A percentile compares a stretch with the other conserved stretches of the same genome.
phyloP scores from a whole-genome alignment of 225 moss, liverwort and hornwort species.

The Physcomitrellopsis africana region DNA sequence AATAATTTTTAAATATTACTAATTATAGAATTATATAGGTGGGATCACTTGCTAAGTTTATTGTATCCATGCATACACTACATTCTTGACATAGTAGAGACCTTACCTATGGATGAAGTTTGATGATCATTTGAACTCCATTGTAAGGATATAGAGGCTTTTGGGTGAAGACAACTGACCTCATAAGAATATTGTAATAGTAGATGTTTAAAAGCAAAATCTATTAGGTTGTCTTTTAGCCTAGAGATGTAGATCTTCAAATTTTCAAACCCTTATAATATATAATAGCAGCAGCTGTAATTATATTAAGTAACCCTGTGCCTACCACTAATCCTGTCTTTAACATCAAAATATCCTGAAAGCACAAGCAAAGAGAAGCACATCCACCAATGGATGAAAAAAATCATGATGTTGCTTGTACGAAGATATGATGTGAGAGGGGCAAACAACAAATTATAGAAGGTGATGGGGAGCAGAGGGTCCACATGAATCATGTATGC shows the following conservation, averaged over 20 bases:
- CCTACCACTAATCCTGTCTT: constrained; percentile 31
- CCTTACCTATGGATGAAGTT: constrained; percentile 4
- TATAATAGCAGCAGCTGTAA: constrained; percentile 31
- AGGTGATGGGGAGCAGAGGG: constrained; percentile 25
- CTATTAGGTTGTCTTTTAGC: constrained; percentile 45
- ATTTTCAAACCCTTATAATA: constrained; percentile 47
- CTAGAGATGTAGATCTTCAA: constrained; percentile 50
- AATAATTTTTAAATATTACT: too few species aligned
- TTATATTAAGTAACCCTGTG: constrained; percentile 28
- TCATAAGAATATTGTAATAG: constrained; percentile 29
- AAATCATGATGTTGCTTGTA: neutral
- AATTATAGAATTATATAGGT: neutral
- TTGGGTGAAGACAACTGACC: constrained; percentile 39
- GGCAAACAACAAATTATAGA: constrained; percentile 10
- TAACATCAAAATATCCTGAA: constrained; percentile 27
- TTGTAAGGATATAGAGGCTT: constrained; percentile 6
- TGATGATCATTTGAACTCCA: constrained; percentile 30
- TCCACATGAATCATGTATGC: constrained; percentile 48
- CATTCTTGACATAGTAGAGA: neutral
- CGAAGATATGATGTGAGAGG: constrained; percentile 22
- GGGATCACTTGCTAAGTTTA: neutral
- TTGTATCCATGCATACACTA: neutral
- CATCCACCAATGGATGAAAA: constrained; percentile 24
- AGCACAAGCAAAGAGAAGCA: neutral
- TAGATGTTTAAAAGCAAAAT: constrained; percentile 32